These are phyloP conservation scores for Colletotrichum lupini DNA, from an alignment of 2,329 filamentous ascomycete genomes.

Conservation along the genomic window DNA sequence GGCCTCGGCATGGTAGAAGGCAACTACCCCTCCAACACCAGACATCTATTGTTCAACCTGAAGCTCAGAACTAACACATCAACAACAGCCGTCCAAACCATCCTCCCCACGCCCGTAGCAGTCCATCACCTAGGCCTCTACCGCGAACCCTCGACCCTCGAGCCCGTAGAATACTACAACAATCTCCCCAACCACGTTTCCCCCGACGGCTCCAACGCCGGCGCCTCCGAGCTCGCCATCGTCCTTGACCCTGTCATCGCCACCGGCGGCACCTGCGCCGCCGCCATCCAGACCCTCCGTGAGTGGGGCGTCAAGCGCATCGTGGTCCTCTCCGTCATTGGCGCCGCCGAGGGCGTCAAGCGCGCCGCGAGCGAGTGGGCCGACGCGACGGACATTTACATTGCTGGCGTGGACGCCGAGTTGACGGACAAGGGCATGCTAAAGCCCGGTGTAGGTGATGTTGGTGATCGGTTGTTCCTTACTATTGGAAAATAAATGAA, in stretches of 20 bases:
- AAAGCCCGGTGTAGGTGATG: constrained; percentile 88
- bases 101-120: constrained; percentile 83
- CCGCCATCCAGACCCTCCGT: constrained; percentile 86
- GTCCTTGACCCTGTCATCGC: constrained; percentile 94
- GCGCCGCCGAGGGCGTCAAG: constrained; percentile 75
- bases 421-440: constrained; percentile 89
- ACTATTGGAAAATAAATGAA: constrained; percentile 80
- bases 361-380: constrained; percentile 82
- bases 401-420: constrained; percentile 81
- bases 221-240: constrained; percentile 73
- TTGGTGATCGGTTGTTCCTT: constrained; percentile 90
- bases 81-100: constrained; percentile 75
- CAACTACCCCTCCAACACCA: constrained; percentile 43
- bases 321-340: constrained; percentile 80
- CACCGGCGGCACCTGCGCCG: constrained; percentile 88
- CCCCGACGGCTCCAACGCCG: constrained; percentile 48
- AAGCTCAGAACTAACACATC: constrained; percentile 15
- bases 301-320: constrained; percentile 93
- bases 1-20: constrained; percentile 92
- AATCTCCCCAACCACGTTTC: constrained; percentile 82
- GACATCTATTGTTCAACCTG: neutral
- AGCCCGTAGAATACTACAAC: constrained; percentile 98
- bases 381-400: constrained; percentile 81
- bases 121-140: constrained; percentile 96
- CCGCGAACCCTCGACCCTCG: constrained; percentile 86